These are phyloP conservation scores for Corchorus olitorius DNA, from an alignment of 345 rosid species.

Conservation along the genomic window DNA sequence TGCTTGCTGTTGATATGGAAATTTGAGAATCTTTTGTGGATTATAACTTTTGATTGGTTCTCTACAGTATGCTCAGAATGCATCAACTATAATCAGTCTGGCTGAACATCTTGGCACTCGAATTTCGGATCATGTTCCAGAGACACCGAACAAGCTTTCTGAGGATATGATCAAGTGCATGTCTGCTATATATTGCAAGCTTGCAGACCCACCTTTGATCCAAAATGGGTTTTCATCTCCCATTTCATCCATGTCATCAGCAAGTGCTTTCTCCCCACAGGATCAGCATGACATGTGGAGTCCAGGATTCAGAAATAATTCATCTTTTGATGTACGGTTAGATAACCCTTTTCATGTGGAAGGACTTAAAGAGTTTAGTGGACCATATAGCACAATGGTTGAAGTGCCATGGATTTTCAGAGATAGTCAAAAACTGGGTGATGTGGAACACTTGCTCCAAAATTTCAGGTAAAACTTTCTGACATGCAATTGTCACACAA, in stretches of 20 bases:
- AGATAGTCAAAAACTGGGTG: conserved; percentile 73
- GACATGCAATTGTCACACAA: conserved; percentile 3
- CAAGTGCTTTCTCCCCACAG: conserved; percentile 69
- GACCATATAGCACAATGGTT: conserved; percentile 82
- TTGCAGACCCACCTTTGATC: conserved; percentile 74
- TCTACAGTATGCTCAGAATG: conserved; percentile 70
- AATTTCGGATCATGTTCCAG: conserved; percentile 88
- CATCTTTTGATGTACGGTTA: conserved; percentile 70
- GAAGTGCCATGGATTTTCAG: conserved; percentile 86
- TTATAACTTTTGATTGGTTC: conserved; percentile 21
- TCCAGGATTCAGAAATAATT: conserved; percentile 72
- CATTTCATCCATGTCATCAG: conserved; percentile 70
- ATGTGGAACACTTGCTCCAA: conserved; percentile 78
- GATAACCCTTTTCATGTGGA: conserved; percentile 90
- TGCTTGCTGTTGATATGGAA: conserved; percentile 1
- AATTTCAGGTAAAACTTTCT: conserved; percentile 68
- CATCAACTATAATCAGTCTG: conserved; percentile 74
- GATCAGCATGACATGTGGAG: conserved; percentile 80
- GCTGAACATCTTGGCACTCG: conserved; percentile 95
- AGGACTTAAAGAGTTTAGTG: conserved; percentile 90
- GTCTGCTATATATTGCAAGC: conserved; percentile 88
- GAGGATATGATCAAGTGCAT: conserved; percentile 96
- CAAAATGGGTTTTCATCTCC: conserved; percentile 78
- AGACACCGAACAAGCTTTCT: conserved; percentile 87
- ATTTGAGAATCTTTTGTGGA: conserved; percentile 10